Evolutionary conservation across 2,329 filamentous ascomycete genomes (phyloP).

Genomic region (Bisporella sp.): DNA sequence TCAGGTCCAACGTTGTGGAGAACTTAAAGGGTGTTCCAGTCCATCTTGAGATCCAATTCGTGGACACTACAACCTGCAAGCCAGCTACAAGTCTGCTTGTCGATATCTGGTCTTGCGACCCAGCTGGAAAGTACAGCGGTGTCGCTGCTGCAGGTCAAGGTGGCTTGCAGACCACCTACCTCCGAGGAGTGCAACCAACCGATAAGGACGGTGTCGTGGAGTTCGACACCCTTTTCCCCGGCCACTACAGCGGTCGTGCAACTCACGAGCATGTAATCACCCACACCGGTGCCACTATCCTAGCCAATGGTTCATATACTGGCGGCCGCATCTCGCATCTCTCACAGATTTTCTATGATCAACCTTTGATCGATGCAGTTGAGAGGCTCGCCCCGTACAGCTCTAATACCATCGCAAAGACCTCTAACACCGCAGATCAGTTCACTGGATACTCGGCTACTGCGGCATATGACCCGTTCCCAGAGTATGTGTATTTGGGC

Average conservation of each 20-base stretch:
- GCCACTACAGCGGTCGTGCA: slow-evolving; percentile 37
- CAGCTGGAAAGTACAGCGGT: slow-evolving; percentile 40
- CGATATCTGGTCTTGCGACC: slow-evolving; percentile 41
- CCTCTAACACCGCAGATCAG: slow-evolving; percentile 40
- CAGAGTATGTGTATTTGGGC: slow-evolving; percentile 53
- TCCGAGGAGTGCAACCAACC: slow-evolving; percentile 35
- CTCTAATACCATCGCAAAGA: slow-evolving; percentile 39
- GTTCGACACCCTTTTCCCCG: slow-evolving; percentile 37
- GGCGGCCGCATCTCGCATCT: slow-evolving; percentile 39
- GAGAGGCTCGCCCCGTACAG: slow-evolving; percentile 41
- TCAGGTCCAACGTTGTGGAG: too few species aligned
- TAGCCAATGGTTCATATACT: slow-evolving; percentile 39
- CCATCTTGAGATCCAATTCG: slow-evolving; percentile 44
- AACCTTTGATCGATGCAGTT: slow-evolving; percentile 48
- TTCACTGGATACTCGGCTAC: slow-evolving; percentile 34
- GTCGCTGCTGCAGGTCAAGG: slow-evolving; percentile 28
- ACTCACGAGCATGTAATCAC: slow-evolving; percentile 36
- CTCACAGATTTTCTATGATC: slow-evolving; percentile 55
- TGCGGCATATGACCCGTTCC: slow-evolving; percentile 42
- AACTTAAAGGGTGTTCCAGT: too few species aligned
- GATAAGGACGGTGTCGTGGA: slow-evolving; percentile 34
- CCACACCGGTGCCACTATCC: slow-evolving; percentile 8
- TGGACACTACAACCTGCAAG: slow-evolving; percentile 46
- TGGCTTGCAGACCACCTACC: slow-evolving; percentile 36
- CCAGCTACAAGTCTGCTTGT: slow-evolving; percentile 39